These are phyloP conservation scores for Reutealis trisperma DNA, from an alignment of 345 rosid genomes.

Conservation along the genomic window DNA sequence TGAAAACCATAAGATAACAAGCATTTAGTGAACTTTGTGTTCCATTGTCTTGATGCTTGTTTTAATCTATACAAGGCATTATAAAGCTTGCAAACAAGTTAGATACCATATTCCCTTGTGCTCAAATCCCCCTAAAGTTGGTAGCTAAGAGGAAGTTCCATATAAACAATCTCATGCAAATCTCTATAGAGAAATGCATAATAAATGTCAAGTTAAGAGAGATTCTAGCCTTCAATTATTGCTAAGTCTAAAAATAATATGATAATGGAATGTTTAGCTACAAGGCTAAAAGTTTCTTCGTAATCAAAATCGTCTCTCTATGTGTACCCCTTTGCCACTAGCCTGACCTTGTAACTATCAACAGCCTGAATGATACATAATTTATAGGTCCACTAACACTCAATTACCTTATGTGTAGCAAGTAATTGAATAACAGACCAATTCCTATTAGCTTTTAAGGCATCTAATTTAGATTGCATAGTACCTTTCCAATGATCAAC, in stretches of 20 bases:
- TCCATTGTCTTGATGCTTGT: background rate
- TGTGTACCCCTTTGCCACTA: background rate
- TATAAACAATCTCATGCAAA: background rate
- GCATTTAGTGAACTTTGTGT: no score
- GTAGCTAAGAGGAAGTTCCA: background rate
- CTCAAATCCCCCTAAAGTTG: background rate
- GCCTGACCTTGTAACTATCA: background rate
- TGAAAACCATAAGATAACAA: no score
- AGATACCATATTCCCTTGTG: background rate
- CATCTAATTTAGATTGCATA: no score
- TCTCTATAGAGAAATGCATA: background rate
- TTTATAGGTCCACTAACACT: no score
- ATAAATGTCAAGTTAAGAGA: background rate
- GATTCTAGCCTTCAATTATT: no score
- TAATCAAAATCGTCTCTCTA: background rate
- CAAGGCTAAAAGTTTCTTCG: background rate
- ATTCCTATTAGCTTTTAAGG: no score
- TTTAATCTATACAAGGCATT: background rate
- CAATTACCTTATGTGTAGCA: no score
- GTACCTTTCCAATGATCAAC: no score
- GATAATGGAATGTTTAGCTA: background rate
- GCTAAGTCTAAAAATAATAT: background rate
- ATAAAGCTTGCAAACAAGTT: background rate
- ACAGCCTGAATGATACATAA: no score
- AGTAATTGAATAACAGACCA: no score